Percentiles rank a stretch among this genome's conserved stretches.
These are phyloP conservation scores for Pistacia atlantica DNA, from an alignment of 345 rosid genomes.

Conservation along the genomic window DNA sequence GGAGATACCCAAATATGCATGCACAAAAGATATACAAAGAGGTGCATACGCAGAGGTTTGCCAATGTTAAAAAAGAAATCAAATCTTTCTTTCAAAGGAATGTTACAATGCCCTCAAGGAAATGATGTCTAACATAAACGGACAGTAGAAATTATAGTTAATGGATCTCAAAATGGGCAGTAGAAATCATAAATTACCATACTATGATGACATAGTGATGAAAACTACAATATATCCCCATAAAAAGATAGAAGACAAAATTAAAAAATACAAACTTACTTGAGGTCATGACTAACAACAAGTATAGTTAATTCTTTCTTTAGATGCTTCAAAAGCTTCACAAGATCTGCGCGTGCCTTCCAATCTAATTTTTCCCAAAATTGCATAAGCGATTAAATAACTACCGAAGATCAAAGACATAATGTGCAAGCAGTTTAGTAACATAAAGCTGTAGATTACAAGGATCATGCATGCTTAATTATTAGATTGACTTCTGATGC, in stretches of 20 bases:
- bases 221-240: not conserved
- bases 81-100: not conserved
- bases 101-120: not conserved
- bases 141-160: not conserved
- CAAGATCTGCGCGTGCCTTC: slow-evolving; percentile 92
- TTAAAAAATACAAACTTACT: slow-evolving; percentile 45
- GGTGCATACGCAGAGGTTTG: not conserved
- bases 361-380: slow-evolving; percentile 54
- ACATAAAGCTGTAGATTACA: not conserved
- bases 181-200: not conserved
- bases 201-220: not conserved
- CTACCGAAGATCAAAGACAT: no score
- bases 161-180: no score
- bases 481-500: not conserved
- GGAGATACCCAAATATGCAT: not conserved
- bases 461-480: slow-evolving; percentile 1
- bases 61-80: not conserved
- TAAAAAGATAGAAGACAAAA: slow-evolving; percentile 14
- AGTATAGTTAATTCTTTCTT: slow-evolving; percentile 82
- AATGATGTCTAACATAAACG: not conserved
- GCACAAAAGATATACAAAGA: not conserved
- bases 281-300: slow-evolving; percentile 93
- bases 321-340: slow-evolving; percentile 81
- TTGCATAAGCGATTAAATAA: slow-evolving; percentile 3
- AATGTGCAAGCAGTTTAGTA: not conserved